Base-by-base conservation (phyloP, 225 moss, liverwort and hornwort genomes). In the Sphagnum contortum region DNA sequence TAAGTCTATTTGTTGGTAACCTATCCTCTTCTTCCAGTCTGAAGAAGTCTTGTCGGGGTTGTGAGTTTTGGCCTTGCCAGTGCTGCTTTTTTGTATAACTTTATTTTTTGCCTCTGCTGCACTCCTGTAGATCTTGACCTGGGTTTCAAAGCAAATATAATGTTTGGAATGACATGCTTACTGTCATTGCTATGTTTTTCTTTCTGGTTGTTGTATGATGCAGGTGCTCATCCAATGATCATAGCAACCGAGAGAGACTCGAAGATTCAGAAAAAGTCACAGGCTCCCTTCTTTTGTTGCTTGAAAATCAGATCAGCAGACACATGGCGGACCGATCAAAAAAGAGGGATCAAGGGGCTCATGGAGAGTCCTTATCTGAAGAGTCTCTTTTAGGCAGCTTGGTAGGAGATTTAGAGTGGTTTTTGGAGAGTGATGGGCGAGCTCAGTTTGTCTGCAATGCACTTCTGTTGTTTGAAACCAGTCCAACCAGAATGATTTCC, bases 371-470 rank as follows among this genome's bases (percentile, higher is more conserved):
- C 0, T 29, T 29, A 29, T 29, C 29, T 29, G 29, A 29, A 47
- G 81, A 84, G 61, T 68, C 65, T 48, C 44, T 66, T 76, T 58
- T 93, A 3, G 77, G 71, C 50, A 71, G 61, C n/a, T 85, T 98
- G 71, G 80, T 98, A 44, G 83, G 89, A 76, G 78, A 73, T 47
- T 64, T 63, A 52, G 79, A 85, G 59, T 91, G 93, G 91, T 81
- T 87, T 70, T 63, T 82, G 71, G 74, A 84, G 49, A 72, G 81
- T 46, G 46, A 66, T 48, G 84, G 76, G 48, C 81, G 91, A 73
- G 73, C 83, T 65, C 85, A 82, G 13, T 93, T 98, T 80, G 75
- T 83, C 29, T 78, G 83, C 65, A 98, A 93, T 66, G 78, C 73
- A 14, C 73, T 89, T 49, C 67, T 71, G 59, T 64, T 84, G 55